phyloP scores from a whole-genome alignment of 176 grass and related monocot genomes.

The Aegilops sharonensis region DNA sequence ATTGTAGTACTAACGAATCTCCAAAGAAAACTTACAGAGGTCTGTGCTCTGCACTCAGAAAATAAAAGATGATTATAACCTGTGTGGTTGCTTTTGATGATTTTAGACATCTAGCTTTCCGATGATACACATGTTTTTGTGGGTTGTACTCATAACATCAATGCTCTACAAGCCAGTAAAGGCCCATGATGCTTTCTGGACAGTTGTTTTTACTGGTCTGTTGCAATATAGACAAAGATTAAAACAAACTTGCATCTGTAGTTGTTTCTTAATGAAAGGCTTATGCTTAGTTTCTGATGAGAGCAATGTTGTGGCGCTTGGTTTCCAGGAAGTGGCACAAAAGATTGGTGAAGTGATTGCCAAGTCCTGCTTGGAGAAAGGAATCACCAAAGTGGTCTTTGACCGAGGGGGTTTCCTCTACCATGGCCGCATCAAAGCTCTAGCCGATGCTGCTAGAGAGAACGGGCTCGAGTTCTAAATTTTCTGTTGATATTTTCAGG shows the following conservation, averaged over 20 bases:
- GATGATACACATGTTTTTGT: no score
- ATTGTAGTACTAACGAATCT: neutral
- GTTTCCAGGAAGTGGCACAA: slow-evolving; percentile 77
- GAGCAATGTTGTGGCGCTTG: slow-evolving; percentile 1
- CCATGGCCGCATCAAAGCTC: slow-evolving; percentile 80
- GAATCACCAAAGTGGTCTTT: slow-evolving; percentile 87
- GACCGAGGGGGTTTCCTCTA: slow-evolving; percentile 92
- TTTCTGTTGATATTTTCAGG: slow-evolving; percentile 31
- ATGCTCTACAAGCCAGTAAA: neutral
- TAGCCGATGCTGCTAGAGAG: slow-evolving; percentile 85
- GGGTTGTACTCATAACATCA: neutral
- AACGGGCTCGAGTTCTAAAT: slow-evolving; percentile 79
- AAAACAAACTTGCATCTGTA: neutral
- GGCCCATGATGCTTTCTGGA: neutral
- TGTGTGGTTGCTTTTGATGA: neutral
- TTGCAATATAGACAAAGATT: neutral
- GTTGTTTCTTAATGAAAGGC: neutral
- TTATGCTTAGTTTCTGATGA: slow-evolving; percentile 1
- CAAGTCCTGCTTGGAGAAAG: slow-evolving; percentile 94
- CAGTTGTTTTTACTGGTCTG: neutral
- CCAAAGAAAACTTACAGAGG: neutral
- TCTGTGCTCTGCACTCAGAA: neutral
- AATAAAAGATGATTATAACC: neutral
- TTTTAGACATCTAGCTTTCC: neutral
- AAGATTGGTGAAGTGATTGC: slow-evolving; percentile 88